Percentiles rank a stretch among this genome's conserved stretches.
phyloP scores from a whole-genome alignment of 805 yeast genomes.

The Candida sonorensis region DNA sequence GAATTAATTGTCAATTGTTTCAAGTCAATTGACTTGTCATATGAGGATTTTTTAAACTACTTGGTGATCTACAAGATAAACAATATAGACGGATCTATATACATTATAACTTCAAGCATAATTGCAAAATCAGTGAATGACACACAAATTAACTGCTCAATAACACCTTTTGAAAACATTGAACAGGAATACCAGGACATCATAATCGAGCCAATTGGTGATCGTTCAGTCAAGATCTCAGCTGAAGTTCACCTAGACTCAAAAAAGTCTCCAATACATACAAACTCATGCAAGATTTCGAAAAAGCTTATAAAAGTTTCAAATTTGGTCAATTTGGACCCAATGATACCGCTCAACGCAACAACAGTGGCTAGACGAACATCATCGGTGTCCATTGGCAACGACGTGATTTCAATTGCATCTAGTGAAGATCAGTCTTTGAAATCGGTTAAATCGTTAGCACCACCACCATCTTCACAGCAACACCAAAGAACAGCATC shows the following conservation, averaged over 20 bases:
- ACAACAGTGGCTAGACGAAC: too few species aligned
- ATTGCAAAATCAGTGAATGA: too few species aligned
- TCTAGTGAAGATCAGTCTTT: too few species aligned
- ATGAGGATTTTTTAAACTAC: conserved; percentile 14
- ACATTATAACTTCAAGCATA: conserved; percentile 19
- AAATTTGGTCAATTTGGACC: conserved; percentile 8
- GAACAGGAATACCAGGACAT: conserved; percentile 20
- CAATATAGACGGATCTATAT: conserved; percentile 22
- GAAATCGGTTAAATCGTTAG: too few species aligned
- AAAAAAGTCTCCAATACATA: conserved; percentile 18
- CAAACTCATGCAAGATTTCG: conserved; percentile 9
- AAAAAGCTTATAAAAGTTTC: conserved; percentile 19
- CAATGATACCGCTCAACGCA: neutral
- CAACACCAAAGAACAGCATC: conserved; percentile 17
- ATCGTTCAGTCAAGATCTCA: conserved; percentile 15
- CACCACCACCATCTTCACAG: conserved; percentile 2
- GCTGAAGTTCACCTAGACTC: conserved; percentile 18
- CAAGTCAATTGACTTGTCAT: conserved; percentile 14
- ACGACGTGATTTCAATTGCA: too few species aligned
- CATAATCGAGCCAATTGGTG: conserved; percentile 13
- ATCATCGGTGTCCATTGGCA: too few species aligned
- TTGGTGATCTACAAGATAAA: conserved; percentile 19
- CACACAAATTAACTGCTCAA: too few species aligned
- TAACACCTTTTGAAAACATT: too few species aligned
- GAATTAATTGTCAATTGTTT: conserved; percentile 16